phyloP scores from a whole-genome alignment of 2,329 filamentous ascomycete species.

The Aspergillus proliferans region DNA sequence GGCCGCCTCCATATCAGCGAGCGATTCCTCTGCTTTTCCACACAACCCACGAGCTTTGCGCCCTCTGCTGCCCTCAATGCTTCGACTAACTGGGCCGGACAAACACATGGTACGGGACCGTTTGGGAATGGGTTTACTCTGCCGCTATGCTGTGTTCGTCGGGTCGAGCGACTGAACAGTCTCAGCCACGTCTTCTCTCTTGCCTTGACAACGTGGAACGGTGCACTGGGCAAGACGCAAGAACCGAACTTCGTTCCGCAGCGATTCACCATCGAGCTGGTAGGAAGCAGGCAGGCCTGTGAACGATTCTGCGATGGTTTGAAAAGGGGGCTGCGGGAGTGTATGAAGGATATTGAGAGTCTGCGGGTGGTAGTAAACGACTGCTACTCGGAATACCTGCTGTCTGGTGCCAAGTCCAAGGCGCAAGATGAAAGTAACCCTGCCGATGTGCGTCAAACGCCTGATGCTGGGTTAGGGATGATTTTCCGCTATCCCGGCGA shows the following conservation, averaged over 20 bases:
- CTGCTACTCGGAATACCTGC: constrained; percentile 85
- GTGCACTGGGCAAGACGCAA: constrained; percentile 52
- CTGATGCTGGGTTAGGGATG: constrained; percentile 91
- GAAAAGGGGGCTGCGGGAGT: constrained; percentile 80
- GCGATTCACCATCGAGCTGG: constrained; percentile 84
- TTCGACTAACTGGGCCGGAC: constrained; percentile 80
- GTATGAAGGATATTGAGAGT: constrained; percentile 80
- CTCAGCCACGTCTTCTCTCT: constrained; percentile 89
- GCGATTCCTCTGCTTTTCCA: constrained; percentile 93
- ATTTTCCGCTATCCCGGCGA: constrained; percentile 93
- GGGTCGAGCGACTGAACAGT: constrained; percentile 88
- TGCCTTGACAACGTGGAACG: constrained; percentile 92
- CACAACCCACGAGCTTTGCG: constrained; percentile 80
- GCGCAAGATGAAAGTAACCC: constrained; percentile 47
- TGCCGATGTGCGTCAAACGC: constrained; percentile 48
- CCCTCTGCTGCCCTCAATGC: constrained; percentile 71
- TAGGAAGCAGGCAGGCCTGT: constrained; percentile 79
- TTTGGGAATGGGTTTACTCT: constrained; percentile 94
- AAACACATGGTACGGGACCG: constrained; percentile 86
- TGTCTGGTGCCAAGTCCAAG: constrained; percentile 41
- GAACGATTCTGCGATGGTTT: constrained; percentile 94
- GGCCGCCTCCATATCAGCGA: constrained; percentile 93
- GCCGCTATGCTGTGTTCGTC: constrained; percentile 81
- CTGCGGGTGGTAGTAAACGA: constrained; percentile 72
- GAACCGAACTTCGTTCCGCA: constrained; percentile 63